phyloP scores from a whole-genome alignment of 169 alveolate genomes.

The Eimeria praecox region DNA sequence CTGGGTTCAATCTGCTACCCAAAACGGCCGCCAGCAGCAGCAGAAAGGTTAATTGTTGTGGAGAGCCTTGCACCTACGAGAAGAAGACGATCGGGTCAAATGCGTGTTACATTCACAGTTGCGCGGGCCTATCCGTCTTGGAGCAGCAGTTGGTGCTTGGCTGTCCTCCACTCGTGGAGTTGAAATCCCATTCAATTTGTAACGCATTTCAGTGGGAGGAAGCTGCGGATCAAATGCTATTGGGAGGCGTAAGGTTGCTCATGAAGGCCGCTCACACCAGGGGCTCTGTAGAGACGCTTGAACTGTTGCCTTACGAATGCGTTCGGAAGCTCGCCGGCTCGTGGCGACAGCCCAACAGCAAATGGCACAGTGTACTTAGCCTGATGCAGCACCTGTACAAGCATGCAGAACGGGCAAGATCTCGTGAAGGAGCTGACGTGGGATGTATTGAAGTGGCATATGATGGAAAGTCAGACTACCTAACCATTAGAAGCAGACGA shows the following conservation, averaged over 20 bases:
- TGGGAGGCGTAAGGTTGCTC: constrained; percentile 23
- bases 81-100: not conserved
- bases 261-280: not conserved
- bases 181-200: constrained; percentile 1
- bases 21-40: not conserved
- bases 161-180: constrained; percentile 35
- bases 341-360: no score
- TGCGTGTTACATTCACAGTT: constrained; percentile 9
- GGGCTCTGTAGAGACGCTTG: no score
- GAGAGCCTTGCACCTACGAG: not conserved
- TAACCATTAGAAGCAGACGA: no score
- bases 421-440: no score
- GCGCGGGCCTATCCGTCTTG: not conserved
- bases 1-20: not conserved
- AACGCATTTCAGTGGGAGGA: not conserved
- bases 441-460: no score
- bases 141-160: constrained; percentile 14
- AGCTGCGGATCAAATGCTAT: constrained; percentile 31
- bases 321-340: not conserved
- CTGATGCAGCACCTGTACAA: no score
- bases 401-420: no score
- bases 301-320: no score
- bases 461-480: no score
- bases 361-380: no score
- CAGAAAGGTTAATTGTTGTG: not conserved